A percentile compares a stretch with the other conserved stretches of the same genome.
Evolutionary conservation across 2,329 filamentous ascomycete species (phyloP).

Genomic region (Lomentospora prolificans): DNA sequence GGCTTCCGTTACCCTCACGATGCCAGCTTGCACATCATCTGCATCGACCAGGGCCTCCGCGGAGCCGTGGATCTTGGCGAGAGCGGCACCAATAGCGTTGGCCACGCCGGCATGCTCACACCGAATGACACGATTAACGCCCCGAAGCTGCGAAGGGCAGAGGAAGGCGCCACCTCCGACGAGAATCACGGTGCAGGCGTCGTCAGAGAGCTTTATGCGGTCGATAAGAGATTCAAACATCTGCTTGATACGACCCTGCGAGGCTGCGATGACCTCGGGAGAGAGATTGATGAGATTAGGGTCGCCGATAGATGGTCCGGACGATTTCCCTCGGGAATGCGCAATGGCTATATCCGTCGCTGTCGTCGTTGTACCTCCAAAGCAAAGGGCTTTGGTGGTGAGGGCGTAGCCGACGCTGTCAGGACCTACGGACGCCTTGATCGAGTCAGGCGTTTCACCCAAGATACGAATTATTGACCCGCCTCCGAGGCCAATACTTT

Average conservation of each 20-base stretch:
- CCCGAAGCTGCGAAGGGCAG: slow-evolving; percentile 42
- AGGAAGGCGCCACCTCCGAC: slow-evolving; percentile 55
- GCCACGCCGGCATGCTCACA: slow-evolving; percentile 49
- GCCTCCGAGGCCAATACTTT: slow-evolving; percentile 49
- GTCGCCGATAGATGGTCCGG: slow-evolving; percentile 6
- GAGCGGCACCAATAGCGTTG: slow-evolving; percentile 56
- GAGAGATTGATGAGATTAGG: slow-evolving; percentile 13
- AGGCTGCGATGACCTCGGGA: slow-evolving; percentile 24
- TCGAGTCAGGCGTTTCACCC: slow-evolving; percentile 19
- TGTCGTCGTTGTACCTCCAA: slow-evolving; percentile 46
- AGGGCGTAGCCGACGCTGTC: slow-evolving; percentile 53
- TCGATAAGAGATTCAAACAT: slow-evolving; percentile 49
- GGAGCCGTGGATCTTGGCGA: too few relatives aligned
- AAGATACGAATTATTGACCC: slow-evolving; percentile 46
- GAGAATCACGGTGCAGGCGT: slow-evolving; percentile 48
- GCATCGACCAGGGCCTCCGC: too few relatives aligned
- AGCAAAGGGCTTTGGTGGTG: slow-evolving; percentile 41
- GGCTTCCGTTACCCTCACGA: too few relatives aligned
- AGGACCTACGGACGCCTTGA: slow-evolving; percentile 39
- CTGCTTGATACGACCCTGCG: slow-evolving; percentile 28
- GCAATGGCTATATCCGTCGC: slow-evolving; percentile 45
- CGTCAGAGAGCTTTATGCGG: slow-evolving; percentile 52
- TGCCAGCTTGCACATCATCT: slow-evolving; percentile 19
- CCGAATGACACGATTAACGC: slow-evolving; percentile 46
- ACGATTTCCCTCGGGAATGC: too few relatives aligned